Conservation (phyloP, 2,329 filamentous ascomycete genomes). For the Neobulgaria alba region DNA sequence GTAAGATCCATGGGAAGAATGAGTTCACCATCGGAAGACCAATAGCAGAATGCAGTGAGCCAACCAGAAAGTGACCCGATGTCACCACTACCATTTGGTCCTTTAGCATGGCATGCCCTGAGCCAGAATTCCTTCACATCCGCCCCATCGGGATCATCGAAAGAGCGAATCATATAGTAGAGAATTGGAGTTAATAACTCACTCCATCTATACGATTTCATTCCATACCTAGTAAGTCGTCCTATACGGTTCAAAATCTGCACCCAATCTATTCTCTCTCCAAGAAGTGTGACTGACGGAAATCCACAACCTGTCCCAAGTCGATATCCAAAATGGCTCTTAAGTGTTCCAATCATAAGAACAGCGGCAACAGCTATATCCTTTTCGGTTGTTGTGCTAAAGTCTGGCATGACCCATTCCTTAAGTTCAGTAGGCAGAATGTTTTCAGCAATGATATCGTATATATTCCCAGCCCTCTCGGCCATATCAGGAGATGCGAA, state of each 20-base stretch:
- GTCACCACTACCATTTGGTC: constrained; percentile 21
- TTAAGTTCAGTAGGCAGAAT: constrained; percentile 34
- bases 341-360: constrained; percentile 42
- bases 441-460: constrained; percentile 31
- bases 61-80: constrained; percentile 22
- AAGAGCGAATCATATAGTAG: constrained; percentile 28
- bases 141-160: constrained; percentile 21
- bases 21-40: constrained; percentile 21
- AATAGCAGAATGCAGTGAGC: constrained; percentile 32
- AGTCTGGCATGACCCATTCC: constrained; percentile 42
- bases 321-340: constrained; percentile 39
- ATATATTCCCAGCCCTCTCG: constrained; percentile 27
- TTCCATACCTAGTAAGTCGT: constrained; percentile 28
- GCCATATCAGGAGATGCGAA: constrained; percentile 7
- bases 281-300: constrained; percentile 43
- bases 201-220: constrained; percentile 27
- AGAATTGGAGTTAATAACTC: constrained; percentile 31
- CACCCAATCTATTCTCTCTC: constrained; percentile 38
- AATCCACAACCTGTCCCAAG: constrained; percentile 35
- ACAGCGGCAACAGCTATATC: constrained; percentile 38
- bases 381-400: constrained; percentile 39
- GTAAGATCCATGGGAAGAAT: background rate
- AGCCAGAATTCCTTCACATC: constrained; percentile 30
- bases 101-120: constrained; percentile 19
- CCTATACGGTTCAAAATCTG: constrained; percentile 27